These are phyloP conservation scores for Globisporangium recalcitrans DNA, from an alignment of 352 stramenopile species.

Conservation along the genomic window DNA sequence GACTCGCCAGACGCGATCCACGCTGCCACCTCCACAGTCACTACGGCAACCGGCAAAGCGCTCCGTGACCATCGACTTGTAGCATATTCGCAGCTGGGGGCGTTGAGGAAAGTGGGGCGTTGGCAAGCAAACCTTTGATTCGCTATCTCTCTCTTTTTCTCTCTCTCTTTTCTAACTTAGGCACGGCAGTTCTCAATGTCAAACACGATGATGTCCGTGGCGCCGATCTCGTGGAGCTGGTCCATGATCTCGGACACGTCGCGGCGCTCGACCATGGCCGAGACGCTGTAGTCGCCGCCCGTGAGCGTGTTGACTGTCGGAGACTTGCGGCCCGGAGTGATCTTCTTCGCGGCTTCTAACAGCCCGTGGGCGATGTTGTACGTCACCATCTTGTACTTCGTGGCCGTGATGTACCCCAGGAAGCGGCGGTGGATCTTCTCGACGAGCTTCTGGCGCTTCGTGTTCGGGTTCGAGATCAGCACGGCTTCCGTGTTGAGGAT, in stretches of 20 bases:
- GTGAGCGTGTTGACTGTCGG: constrained; percentile 92
- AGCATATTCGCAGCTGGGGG: neutral
- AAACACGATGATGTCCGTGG: constrained; percentile 96
- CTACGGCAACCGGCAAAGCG: neutral
- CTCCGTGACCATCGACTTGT: constrained; percentile 14
- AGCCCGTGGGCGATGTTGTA: constrained; percentile 95
- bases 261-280: constrained; percentile 89
- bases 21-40: constrained; percentile 4
- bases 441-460: constrained; percentile 59
- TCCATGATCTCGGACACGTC: constrained; percentile 94
- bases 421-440: constrained; percentile 91
- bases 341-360: constrained; percentile 77
- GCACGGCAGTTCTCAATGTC: constrained; percentile 93
- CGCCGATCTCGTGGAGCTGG: constrained; percentile 91
- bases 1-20: neutral
- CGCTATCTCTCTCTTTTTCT: constrained; percentile 2
- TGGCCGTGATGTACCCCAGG: constrained; percentile 95
- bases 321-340: constrained; percentile 93
- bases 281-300: constrained; percentile 85
- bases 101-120: neutral
- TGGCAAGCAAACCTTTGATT: neutral
- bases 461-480: constrained; percentile 87
- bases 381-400: constrained; percentile 97
- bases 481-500: constrained; percentile 92
- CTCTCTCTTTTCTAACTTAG: constrained; percentile 26